These are phyloP conservation scores for Chlamydomonas reinhardtii DNA, from an alignment of 163 green algal species.

Conservation along the genomic window DNA sequence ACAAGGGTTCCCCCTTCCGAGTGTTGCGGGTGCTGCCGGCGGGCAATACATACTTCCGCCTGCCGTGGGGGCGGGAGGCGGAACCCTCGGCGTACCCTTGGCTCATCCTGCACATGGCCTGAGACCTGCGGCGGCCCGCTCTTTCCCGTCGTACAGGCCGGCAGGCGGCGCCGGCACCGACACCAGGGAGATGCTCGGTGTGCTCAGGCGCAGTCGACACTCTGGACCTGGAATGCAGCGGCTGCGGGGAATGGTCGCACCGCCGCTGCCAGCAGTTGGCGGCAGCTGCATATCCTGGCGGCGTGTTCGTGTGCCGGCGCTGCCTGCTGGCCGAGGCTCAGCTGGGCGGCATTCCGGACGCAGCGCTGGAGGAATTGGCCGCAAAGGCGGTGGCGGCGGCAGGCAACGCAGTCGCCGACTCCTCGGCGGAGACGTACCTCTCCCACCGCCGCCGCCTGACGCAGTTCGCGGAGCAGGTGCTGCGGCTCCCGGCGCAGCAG, in stretches of 20 bases:
- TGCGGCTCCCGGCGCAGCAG: neutral
- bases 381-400: neutral
- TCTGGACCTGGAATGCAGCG: too few relatives aligned
- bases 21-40: neutral
- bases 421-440: neutral
- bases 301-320: neutral
- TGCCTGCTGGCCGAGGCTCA: neutral
- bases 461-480: neutral
- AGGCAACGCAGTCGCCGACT: neutral
- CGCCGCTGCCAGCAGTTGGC: neutral
- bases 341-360: too few relatives aligned
- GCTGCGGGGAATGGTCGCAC: too few relatives aligned
- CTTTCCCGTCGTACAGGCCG: too few relatives aligned
- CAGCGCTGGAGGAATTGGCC: too few relatives aligned
- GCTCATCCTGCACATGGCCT: neutral
- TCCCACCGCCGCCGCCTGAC: neutral
- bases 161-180: too few relatives aligned
- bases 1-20: neutral
- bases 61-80: neutral
- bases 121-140: neutral
- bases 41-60: neutral
- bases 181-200: too few relatives aligned
- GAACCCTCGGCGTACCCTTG: neutral
- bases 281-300: neutral
- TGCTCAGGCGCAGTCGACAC: too few relatives aligned